These are phyloP conservation scores for Suillus plorans DNA, from an alignment of 768 basidiomycete genomes.

Conservation along the genomic window DNA sequence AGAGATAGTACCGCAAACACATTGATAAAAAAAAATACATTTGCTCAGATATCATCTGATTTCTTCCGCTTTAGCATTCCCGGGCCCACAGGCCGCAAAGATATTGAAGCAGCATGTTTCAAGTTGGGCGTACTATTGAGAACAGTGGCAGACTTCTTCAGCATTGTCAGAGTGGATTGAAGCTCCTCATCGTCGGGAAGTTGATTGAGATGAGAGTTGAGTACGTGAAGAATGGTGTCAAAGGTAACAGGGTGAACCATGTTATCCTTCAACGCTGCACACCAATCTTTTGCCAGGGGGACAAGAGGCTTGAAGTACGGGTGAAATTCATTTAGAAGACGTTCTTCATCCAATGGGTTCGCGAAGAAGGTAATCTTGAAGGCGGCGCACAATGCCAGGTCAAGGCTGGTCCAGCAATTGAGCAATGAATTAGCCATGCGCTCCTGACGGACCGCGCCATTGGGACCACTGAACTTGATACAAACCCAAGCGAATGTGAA, in stretches of 20 bases:
- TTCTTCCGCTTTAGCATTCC: too few species aligned
- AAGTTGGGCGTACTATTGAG: too few species aligned
- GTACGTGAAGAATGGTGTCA: not conserved
- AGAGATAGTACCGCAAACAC: too few species aligned
- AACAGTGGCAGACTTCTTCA: not conserved
- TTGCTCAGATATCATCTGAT: too few species aligned
- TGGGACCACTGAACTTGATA: not conserved
- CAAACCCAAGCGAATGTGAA: not conserved
- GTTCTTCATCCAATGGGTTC: not conserved
- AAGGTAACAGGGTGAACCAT: not conserved
- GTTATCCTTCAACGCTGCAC: not conserved
- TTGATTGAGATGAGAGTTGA: not conserved
- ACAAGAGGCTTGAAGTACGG: not conserved
- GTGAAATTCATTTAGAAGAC: not conserved
- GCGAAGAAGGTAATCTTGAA: not conserved
- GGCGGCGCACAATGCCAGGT: not conserved
- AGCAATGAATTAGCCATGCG: not conserved
- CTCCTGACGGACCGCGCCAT: not conserved
- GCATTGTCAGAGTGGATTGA: not conserved
- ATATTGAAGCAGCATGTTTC: too few species aligned
- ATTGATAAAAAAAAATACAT: too few species aligned
- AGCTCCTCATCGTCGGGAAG: not conserved
- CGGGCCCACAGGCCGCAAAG: too few species aligned
- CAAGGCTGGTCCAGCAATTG: not conserved
- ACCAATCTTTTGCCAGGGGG: not conserved